Percentiles rank a stretch among this genome's conserved stretches.
phyloP scores from a whole-genome alignment of 2,329 filamentous ascomycete species.

The Lachnellula hyalina region DNA sequence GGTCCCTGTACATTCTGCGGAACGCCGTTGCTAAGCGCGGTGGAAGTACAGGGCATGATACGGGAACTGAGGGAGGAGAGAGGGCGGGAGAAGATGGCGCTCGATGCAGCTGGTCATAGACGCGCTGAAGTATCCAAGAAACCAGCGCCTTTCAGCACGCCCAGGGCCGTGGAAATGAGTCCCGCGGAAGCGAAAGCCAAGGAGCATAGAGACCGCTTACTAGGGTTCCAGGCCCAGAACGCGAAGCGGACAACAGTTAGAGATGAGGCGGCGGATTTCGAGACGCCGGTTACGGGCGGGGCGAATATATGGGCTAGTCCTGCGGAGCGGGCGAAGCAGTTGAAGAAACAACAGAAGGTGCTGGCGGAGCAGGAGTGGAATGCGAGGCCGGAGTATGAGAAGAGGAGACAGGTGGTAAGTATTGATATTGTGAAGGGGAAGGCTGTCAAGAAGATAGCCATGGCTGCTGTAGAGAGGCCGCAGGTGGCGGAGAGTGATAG shows the following conservation, averaged over 20 bases:
- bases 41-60: constrained; percentile 82
- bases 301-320: constrained; percentile 63
- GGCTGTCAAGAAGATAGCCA: constrained; percentile 36
- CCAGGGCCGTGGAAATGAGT: constrained; percentile 30
- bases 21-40: constrained; percentile 61
- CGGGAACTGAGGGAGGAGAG: constrained; percentile 77
- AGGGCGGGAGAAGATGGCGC: constrained; percentile 78
- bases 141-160: constrained; percentile 54
- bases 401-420: constrained; percentile 61
- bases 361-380: constrained; percentile 65
- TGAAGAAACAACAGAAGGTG: constrained; percentile 65
- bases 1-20: constrained; percentile 92
- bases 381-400: constrained; percentile 65
- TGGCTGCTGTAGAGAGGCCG: constrained; percentile 26
- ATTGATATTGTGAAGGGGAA: constrained; percentile 63
- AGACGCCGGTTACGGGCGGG: constrained; percentile 49
- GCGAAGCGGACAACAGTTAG: constrained; percentile 63
- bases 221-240: constrained; percentile 65
- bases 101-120: constrained; percentile 66
- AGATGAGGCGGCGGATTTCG: constrained; percentile 64
- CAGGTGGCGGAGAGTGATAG: constrained; percentile 12
- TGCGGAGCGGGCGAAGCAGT: constrained; percentile 59
- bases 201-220: constrained; percentile 59
- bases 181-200: constrained; percentile 46
- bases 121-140: constrained; percentile 59